Evolutionary conservation across 2,329 filamentous ascomycete genomes (phyloP).

Genomic region (Orbilia oligospora): DNA sequence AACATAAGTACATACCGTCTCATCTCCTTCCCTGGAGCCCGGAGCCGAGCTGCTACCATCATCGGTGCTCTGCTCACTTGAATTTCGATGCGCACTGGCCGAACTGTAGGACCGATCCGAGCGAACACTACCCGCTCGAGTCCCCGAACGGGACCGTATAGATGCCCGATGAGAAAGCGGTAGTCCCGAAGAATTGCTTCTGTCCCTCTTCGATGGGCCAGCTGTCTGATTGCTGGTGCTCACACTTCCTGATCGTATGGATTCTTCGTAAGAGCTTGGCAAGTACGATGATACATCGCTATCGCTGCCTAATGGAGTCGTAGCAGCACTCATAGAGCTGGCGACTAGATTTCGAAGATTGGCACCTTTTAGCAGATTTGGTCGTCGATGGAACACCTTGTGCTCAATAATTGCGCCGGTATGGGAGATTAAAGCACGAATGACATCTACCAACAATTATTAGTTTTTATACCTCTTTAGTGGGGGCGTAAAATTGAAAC

Average conservation of each 20-base stretch:
- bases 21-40: constrained; percentile 49
- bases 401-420: constrained; percentile 97
- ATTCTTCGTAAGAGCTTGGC: constrained; percentile 44
- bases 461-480: not conserved
- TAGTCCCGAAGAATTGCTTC: constrained; percentile 43
- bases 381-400: constrained; percentile 91
- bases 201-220: constrained; percentile 25
- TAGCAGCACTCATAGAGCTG: constrained; percentile 76
- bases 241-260: constrained; percentile 14
- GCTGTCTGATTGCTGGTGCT: constrained; percentile 1
- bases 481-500: not conserved
- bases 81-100: constrained; percentile 35
- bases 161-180: constrained; percentile 25
- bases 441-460: constrained; percentile 72
- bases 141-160: constrained; percentile 23
- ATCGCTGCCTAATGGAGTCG: constrained; percentile 62
- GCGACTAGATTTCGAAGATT: constrained; percentile 87
- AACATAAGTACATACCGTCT: constrained; percentile 50
- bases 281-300: constrained; percentile 60
- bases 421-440: constrained; percentile 93
- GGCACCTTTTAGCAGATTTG: constrained; percentile 80
- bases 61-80: constrained; percentile 44
- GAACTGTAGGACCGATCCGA: constrained; percentile 55
- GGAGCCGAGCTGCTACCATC: constrained; percentile 45
- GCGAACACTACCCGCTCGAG: constrained; percentile 45